A percentile compares a stretch with the other conserved stretches of the same genome.
Evolutionary conservation across 306 rosid species (phyloP).

Genomic region (Trichosanthes cucumerina): DNA sequence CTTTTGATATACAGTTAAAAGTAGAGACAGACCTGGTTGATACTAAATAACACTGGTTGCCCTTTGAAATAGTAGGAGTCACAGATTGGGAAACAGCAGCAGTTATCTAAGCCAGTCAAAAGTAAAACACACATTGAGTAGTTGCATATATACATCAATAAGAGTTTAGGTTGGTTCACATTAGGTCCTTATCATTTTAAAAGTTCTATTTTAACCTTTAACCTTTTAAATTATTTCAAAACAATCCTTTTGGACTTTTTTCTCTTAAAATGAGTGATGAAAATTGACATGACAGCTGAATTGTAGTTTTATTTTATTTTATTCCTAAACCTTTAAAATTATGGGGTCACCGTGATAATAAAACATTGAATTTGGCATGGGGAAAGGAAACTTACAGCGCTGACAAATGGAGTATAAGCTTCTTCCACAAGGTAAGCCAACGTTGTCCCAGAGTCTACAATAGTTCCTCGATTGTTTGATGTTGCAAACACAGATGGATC

Average conservation of each 20-base stretch:
- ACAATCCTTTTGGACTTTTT: not conserved
- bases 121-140: constrained; percentile 18
- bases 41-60: constrained; percentile 76
- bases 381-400: constrained; percentile 47
- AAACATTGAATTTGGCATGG: not conserved
- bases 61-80: constrained; percentile 49
- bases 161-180: not conserved
- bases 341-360: not conserved
- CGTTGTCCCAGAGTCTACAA: constrained; percentile 86
- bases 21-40: constrained; percentile 45
- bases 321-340: not conserved
- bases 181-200: not conserved
- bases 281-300: not conserved
- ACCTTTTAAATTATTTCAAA: not conserved
- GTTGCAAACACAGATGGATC: constrained; percentile 63
- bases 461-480: constrained; percentile 64
- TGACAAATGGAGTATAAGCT: constrained; percentile 76
- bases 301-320: not conserved
- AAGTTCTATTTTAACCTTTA: not conserved
- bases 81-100: constrained; percentile 55
- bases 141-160: not conserved
- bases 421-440: constrained; percentile 79
- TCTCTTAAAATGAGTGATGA: not conserved
- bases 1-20: not conserved
- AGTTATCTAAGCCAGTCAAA: constrained; percentile 42